These are phyloP conservation scores for Leccinum subtestaceum DNA, from an alignment of 768 basidiomycete genomes.

Conservation along the genomic window DNA sequence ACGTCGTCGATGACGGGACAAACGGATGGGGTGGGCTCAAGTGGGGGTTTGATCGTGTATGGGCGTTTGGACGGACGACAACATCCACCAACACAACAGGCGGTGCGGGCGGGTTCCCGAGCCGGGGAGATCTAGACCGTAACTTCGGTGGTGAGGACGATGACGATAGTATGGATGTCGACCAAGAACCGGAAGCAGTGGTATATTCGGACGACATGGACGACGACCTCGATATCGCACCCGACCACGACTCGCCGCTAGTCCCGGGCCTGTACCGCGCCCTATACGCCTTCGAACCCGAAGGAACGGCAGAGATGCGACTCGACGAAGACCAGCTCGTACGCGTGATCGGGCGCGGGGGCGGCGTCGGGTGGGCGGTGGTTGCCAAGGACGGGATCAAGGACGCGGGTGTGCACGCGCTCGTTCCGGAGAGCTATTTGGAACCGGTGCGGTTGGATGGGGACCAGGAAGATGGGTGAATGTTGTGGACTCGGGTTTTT, in stretches of 20 bases:
- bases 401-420: conserved; percentile 51
- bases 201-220: conserved; percentile 19
- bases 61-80: conserved; percentile 28
- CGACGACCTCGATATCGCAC: neutral
- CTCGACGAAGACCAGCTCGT: conserved; percentile 77
- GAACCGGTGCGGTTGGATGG: conserved; percentile 47
- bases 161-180: conserved; percentile 21
- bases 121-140: conserved; percentile 42
- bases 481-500: neutral
- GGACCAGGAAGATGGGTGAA: conserved; percentile 16
- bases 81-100: conserved; percentile 8
- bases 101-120: conserved; percentile 29
- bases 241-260: conserved; percentile 38
- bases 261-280: conserved; percentile 75
- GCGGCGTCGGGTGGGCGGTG: conserved; percentile 80
- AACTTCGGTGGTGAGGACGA: conserved; percentile 43
- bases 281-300: conserved; percentile 74
- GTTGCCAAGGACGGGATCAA: conserved; percentile 45
- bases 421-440: conserved; percentile 79
- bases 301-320: conserved; percentile 81
- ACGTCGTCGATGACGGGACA: conserved; percentile 27
- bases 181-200: conserved; percentile 35
- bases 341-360: conserved; percentile 68
- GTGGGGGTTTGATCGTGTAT: conserved; percentile 40
- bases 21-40: conserved; percentile 41